Conservation (phyloP, 176 grass and related monocot genomes). For the Thalia dealbata region DNA sequence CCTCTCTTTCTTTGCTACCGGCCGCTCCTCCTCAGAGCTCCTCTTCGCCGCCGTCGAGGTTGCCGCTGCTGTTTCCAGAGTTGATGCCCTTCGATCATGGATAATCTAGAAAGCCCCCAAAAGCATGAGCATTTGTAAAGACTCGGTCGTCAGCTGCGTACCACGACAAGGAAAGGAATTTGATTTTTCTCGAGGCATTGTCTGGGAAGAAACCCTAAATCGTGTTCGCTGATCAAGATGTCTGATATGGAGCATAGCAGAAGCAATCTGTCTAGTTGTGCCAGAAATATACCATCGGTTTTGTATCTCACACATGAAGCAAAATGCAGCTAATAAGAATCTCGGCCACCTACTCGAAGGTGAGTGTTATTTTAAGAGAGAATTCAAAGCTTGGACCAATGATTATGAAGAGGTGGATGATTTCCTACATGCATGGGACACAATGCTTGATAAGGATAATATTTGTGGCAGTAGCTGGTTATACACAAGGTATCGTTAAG, state of each 20-base stretch:
- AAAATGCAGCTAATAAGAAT: slow-evolving; percentile 27
- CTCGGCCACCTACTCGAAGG: slow-evolving; percentile 32
- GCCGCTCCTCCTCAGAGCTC: not conserved
- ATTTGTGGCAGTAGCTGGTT: slow-evolving; percentile 37
- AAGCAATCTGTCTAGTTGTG: slow-evolving; percentile 40
- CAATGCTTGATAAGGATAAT: slow-evolving; percentile 51
- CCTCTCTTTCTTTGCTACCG: too few species aligned
- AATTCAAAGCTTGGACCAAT: slow-evolving; percentile 54
- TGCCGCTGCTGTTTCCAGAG: not conserved
- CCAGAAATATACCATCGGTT: slow-evolving; percentile 39
- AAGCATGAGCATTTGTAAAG: not conserved
- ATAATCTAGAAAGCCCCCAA: not conserved
- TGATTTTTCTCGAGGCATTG: slow-evolving; percentile 45
- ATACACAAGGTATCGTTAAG: slow-evolving; percentile 42
- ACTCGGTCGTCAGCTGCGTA: not conserved
- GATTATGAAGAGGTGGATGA: slow-evolving; percentile 46
- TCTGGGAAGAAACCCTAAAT: slow-evolving; percentile 37
- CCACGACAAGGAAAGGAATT: slow-evolving; percentile 40
- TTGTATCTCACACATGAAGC: slow-evolving; percentile 40
- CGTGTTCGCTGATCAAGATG: slow-evolving; percentile 38
- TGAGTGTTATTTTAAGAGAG: slow-evolving; percentile 42
- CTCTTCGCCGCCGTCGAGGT: too few species aligned
- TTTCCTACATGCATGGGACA: slow-evolving; percentile 37
- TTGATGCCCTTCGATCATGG: not conserved
- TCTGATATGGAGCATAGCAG: slow-evolving; percentile 24